Conservation (phyloP, 305 asterid species). For the Fraxinus dipetala region DNA sequence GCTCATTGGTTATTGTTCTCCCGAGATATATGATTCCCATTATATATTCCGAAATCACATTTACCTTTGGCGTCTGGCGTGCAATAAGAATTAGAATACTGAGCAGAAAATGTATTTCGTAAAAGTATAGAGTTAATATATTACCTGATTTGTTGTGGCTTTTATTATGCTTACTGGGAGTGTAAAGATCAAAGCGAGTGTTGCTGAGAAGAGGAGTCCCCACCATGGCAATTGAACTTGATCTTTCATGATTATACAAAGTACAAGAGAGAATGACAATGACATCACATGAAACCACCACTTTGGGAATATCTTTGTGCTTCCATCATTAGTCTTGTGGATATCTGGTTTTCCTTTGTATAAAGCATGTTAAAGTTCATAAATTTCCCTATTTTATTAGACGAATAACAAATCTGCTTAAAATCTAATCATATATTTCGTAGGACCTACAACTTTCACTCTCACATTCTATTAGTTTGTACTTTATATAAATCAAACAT, state of each 20-base stretch:
- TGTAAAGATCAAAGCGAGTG: constrained; percentile 46
- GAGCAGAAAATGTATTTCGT: too few species aligned
- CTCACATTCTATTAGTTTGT: too few species aligned
- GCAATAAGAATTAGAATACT: too few species aligned
- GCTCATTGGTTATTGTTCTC: constrained; percentile 70
- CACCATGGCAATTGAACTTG: constrained; percentile 83
- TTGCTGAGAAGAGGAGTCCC: constrained; percentile 54
- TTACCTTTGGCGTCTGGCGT: constrained; percentile 58
- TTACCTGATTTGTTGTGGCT: constrained; percentile 58
- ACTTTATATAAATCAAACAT: too few species aligned
- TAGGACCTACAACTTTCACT: too few species aligned
- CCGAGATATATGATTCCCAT: constrained; percentile 64
- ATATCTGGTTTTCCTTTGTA: constrained; percentile 47
- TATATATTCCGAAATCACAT: constrained; percentile 62
- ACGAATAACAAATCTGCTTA: too few species aligned
- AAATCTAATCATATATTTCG: too few species aligned
- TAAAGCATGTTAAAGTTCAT: constrained; percentile 30
- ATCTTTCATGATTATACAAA: constrained; percentile 57
- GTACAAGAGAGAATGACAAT: constrained; percentile 40
- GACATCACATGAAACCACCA: constrained; percentile 65
- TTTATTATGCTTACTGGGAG: constrained; percentile 69
- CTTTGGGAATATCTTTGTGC: constrained; percentile 49
- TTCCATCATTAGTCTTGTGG: constrained; percentile 61
- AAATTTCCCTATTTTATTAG: constrained; percentile 48
- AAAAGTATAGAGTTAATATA: too few species aligned